phyloP scores from a whole-genome alignment of 306 rosid species.

The Quercus wislizeni region DNA sequence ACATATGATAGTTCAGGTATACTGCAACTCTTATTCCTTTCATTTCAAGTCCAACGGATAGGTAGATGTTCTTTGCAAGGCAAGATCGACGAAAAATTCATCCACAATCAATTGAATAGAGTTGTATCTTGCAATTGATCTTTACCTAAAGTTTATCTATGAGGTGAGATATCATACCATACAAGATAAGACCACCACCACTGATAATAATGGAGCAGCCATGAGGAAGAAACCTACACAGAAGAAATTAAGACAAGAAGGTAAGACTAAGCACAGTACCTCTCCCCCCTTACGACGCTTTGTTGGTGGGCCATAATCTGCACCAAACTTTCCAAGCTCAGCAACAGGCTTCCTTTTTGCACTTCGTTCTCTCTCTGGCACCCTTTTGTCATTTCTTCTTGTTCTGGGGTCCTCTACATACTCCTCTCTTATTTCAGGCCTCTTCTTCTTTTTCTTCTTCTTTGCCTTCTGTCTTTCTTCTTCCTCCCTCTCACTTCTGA shows the following conservation, averaged over 20 bases:
- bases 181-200: neutral
- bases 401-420: conserved; percentile 64
- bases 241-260: conserved; percentile 17
- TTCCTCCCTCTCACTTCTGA: conserved; percentile 88
- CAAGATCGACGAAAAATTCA: neutral
- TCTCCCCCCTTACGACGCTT: conserved; percentile 98
- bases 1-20: no score
- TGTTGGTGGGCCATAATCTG: conserved; percentile 51
- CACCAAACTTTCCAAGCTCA: conserved; percentile 61
- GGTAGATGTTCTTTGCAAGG: neutral
- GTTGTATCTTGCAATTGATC: neutral
- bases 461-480: conserved; percentile 83
- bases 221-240: conserved; percentile 19
- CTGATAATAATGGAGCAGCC: neutral
- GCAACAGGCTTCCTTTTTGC: conserved; percentile 60
- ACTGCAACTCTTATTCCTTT: no score
- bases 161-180: neutral
- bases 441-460: conserved; percentile 67
- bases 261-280: conserved; percentile 50
- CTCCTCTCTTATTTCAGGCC: conserved; percentile 55
- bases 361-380: conserved; percentile 64
- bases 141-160: neutral
- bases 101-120: neutral
- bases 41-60: neutral
- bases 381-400: conserved; percentile 68